These are phyloP conservation scores for Coemansia sp. DNA, from an alignment of 192 early-diverging fungal genomes.

Conservation along the genomic window DNA sequence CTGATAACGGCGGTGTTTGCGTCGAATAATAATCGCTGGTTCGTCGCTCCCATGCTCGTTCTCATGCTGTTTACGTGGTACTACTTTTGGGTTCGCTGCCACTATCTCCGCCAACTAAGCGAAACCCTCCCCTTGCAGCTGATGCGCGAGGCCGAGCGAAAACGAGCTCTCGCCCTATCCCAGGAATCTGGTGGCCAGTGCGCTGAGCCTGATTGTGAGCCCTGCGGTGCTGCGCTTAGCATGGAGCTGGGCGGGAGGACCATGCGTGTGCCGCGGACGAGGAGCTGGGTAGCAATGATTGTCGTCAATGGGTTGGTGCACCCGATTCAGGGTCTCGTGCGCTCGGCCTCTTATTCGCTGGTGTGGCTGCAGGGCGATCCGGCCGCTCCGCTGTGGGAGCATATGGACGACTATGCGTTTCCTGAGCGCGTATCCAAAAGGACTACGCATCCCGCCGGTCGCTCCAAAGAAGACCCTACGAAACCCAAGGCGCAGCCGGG, in stretches of 20 bases:
- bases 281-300: neutral
- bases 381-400: constrained; percentile 30
- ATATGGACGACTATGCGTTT: constrained; percentile 51
- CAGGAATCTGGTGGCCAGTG: neutral
- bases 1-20: constrained; percentile 64
- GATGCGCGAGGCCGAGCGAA: constrained; percentile 43
- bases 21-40: constrained; percentile 54
- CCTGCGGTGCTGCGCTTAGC: neutral
- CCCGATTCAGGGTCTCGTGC: constrained; percentile 16
- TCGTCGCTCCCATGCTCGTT: constrained; percentile 45
- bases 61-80: constrained; percentile 46
- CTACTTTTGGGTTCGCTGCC: constrained; percentile 44
- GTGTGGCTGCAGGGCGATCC: constrained; percentile 38
- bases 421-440: constrained; percentile 32
- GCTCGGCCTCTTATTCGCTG: constrained; percentile 20
- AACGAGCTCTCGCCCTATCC: constrained; percentile 19
- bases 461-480: constrained; percentile 13
- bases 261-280: neutral
- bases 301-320: constrained; percentile 12
- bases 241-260: neutral
- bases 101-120: constrained; percentile 18
- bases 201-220: neutral
- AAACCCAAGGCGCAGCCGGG: constrained; percentile 39
- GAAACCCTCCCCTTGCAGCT: constrained; percentile 47
- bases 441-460: constrained; percentile 25